Conservation (phyloP, 768 basidiomycete species). For the Leccinum aurantiacum region DNA sequence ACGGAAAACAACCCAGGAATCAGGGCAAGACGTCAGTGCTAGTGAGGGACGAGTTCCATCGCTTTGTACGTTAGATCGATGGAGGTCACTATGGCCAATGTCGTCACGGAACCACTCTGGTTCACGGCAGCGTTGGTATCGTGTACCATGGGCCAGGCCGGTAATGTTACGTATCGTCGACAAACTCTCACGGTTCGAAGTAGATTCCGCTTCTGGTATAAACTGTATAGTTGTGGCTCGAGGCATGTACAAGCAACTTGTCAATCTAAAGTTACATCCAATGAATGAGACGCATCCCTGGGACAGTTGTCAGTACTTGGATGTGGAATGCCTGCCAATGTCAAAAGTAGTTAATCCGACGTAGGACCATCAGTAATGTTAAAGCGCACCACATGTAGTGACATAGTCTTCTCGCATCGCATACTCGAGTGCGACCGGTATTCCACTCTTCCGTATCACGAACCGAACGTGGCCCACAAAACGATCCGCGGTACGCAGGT, state of each 20-base stretch:
- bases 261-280: neutral
- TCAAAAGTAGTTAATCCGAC: no score
- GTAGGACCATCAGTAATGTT: neutral
- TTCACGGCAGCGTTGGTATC: neutral
- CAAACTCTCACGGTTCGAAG: no score
- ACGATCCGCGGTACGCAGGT: neutral
- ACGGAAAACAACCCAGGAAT: conserved; percentile 13
- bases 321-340: no score
- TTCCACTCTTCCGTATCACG: neutral
- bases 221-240: no score
- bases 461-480: neutral
- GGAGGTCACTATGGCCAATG: conserved; percentile 2
- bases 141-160: neutral
- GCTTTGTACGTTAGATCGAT: neutral
- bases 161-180: no score
- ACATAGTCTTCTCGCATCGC: neutral
- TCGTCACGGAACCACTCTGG: neutral
- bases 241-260: no score
- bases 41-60: neutral
- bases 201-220: no score
- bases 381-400: neutral
- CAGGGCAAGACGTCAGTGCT: conserved; percentile 11
- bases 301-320: neutral
- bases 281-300: neutral
- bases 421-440: neutral